phyloP scores from a whole-genome alignment of 73 alveolate species.

The Tetrahymena thermophila region DNA sequence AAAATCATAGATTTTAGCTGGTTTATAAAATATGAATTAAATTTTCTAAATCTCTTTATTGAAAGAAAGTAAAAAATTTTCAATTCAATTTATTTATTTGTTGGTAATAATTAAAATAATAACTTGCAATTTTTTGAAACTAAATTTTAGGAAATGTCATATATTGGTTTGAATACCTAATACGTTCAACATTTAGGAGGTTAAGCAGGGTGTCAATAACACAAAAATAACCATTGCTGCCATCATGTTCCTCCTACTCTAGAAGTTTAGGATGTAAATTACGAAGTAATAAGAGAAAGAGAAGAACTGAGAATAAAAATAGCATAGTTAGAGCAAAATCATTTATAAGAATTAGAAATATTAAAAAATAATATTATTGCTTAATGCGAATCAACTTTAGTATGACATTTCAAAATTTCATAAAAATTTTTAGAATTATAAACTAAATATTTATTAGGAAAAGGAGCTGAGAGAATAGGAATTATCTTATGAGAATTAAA shows the following conservation, averaged over 20 bases:
- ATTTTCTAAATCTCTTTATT: background rate
- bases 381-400: background rate
- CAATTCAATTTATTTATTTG: background rate
- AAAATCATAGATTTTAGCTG: background rate
- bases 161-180: background rate
- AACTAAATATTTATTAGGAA: background rate
- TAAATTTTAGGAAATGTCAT: background rate
- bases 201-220: background rate
- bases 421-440: background rate
- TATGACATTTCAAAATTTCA: background rate
- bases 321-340: background rate
- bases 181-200: background rate
- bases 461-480: background rate
- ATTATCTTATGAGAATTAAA: background rate
- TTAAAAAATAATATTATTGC: background rate
- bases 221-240: background rate
- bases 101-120: background rate
- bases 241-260: background rate
- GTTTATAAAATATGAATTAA: background rate
- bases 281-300: background rate
- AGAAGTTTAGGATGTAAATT: background rate
- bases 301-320: background rate
- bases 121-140: background rate
- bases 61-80: background rate
- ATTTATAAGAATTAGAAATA: background rate